These are phyloP conservation scores for Aspergillus novofumigatus DNA, from an alignment of 2,329 filamentous ascomycete species.

Conservation along the genomic window DNA sequence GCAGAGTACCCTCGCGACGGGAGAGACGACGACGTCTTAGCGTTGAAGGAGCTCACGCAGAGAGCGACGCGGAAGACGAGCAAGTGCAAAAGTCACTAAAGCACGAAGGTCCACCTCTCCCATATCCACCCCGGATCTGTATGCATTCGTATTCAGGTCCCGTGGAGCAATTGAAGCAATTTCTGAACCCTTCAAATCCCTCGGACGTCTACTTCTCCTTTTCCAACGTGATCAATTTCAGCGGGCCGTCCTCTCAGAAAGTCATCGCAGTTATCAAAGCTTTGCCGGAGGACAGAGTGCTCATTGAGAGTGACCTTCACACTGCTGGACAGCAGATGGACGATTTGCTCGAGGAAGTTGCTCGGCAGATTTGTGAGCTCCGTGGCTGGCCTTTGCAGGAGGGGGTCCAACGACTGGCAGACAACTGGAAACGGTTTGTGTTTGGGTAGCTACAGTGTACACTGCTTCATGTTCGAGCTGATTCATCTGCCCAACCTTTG, in stretches of 20 bases:
- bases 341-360: slow-evolving; percentile 66
- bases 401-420: slow-evolving; percentile 62
- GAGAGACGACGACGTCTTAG: slow-evolving; percentile 37
- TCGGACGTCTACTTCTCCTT: slow-evolving; percentile 83
- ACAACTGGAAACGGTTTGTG: slow-evolving; percentile 75
- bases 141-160: slow-evolving; percentile 89
- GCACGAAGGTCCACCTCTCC: slow-evolving; percentile 39
- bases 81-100: slow-evolving; percentile 5
- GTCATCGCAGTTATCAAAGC: slow-evolving; percentile 64
- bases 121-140: slow-evolving; percentile 84
- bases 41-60: slow-evolving; percentile 27
- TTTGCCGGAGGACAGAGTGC: slow-evolving; percentile 71
- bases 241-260: slow-evolving; percentile 49
- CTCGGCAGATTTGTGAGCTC: slow-evolving; percentile 69
- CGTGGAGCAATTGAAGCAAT: slow-evolving; percentile 70
- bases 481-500: too few species aligned
- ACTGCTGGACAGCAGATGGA: slow-evolving; percentile 80
- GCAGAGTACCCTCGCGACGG: slow-evolving; percentile 46
- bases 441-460: slow-evolving; percentile 49
- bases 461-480: not conserved
- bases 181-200: slow-evolving; percentile 68
- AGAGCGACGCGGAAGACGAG: slow-evolving; percentile 26
- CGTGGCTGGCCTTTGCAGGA: slow-evolving; percentile 73
- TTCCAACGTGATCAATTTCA: slow-evolving; percentile 76
- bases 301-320: slow-evolving; percentile 90